Evolutionary conservation across 306 rosid genomes (phyloP).

Genomic region (Senna siamea): DNA sequence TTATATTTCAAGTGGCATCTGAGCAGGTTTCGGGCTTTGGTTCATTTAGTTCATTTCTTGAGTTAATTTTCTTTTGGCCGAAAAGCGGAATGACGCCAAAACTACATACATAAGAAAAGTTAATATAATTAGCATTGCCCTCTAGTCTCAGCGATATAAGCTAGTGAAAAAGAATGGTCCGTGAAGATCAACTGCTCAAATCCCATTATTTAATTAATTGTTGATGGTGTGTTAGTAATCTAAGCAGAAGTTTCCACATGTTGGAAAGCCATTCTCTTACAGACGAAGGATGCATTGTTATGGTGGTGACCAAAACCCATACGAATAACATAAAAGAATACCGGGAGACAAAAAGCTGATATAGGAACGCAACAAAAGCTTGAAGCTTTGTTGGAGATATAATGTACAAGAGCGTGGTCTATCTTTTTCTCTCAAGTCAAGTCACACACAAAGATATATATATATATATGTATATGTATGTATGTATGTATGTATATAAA

Average conservation of each 20-base stretch:
- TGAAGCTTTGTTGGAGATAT: not conserved
- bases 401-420: not conserved
- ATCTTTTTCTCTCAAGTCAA: slow-evolving; percentile 24
- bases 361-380: slow-evolving; percentile 11
- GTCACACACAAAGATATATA: slow-evolving; percentile 4
- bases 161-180: not conserved
- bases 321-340: no score
- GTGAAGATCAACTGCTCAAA: not conserved
- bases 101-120: no score
- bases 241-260: not conserved
- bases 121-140: no score
- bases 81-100: no score
- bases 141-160: no score
- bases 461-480: no score
- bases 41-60: no score
- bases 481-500: no score
- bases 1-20: no score
- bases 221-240: not conserved
- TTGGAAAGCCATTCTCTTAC: not conserved
- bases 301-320: no score
- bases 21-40: not conserved
- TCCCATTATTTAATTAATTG: not conserved
- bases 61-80: not conserved
- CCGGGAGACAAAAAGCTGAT: slow-evolving; percentile 33
- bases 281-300: not conserved